Conservation (phyloP, 2,329 filamentous ascomycete species). For the Fusarium nodosum region DNA sequence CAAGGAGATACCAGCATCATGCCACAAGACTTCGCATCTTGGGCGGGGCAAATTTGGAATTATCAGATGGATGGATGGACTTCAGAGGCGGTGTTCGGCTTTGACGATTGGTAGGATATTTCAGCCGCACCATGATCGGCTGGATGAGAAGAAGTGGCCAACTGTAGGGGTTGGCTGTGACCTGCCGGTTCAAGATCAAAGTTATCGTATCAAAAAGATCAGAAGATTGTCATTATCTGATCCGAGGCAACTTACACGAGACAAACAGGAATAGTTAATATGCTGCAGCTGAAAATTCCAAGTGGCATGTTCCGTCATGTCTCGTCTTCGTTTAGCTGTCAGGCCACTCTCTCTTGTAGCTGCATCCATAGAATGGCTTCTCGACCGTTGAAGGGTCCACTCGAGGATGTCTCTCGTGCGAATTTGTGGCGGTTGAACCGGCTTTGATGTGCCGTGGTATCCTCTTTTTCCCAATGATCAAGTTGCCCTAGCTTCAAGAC, state of each 20-base stretch:
- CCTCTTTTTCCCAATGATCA: slow-evolving; percentile 21
- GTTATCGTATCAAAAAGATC: slow-evolving; percentile 43
- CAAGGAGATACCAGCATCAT: background rate
- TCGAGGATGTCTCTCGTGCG: slow-evolving; percentile 10
- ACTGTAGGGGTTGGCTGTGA: slow-evolving; percentile 4
- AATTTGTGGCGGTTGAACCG: slow-evolving; percentile 37
- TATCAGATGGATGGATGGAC: slow-evolving; percentile 1
- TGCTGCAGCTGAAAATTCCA: slow-evolving; percentile 19
- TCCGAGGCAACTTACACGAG: slow-evolving; percentile 20
- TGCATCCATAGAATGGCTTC: slow-evolving; percentile 37
- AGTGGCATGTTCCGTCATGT: slow-evolving; percentile 3
- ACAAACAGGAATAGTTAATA: background rate
- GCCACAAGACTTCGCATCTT: background rate
- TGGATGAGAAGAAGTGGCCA: slow-evolving; percentile 8
- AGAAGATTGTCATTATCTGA: slow-evolving; percentile 34
- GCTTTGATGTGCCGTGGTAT: slow-evolving; percentile 43
- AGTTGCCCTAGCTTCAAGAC: background rate
- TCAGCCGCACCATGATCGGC: slow-evolving; percentile 24
- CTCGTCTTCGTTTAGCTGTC: slow-evolving; percentile 8
- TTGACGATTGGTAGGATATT: slow-evolving; percentile 14
- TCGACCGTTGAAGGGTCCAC: slow-evolving; percentile 41
- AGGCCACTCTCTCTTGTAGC: slow-evolving; percentile 15
- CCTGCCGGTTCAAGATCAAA: slow-evolving; percentile 29
- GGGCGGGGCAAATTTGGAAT: slow-evolving; percentile 28
- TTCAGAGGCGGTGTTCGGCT: slow-evolving; percentile 1